Conservation (phyloP, 2,329 filamentous ascomycete genomes). For the Botrytis cinerea region DNA sequence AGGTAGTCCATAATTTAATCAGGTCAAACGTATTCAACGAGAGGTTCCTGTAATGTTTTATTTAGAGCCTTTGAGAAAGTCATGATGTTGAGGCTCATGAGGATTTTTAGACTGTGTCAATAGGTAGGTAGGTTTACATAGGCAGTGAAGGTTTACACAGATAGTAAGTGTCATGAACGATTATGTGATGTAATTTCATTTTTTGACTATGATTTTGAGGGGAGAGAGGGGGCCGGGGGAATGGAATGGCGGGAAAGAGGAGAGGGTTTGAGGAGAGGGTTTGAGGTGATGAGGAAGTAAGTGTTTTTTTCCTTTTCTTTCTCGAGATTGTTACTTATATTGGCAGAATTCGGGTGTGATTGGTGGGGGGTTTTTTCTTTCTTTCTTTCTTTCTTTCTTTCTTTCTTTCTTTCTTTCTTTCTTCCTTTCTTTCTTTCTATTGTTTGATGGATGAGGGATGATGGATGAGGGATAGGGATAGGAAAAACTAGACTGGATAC, state of each 20-base stretch:
- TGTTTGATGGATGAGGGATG: background rate
- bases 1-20: background rate
- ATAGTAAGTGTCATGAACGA: no score
- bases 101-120: background rate
- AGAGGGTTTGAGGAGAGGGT: no score
- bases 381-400: background rate
- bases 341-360: no score
- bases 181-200: background rate
- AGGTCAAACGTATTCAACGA: no score
- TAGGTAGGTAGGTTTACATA: background rate
- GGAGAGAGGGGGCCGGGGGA: no score
- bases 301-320: background rate
- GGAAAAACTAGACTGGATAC: background rate
- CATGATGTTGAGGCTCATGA: background rate
- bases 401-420: background rate
- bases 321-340: background rate
- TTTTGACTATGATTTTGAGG: background rate
- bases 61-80: background rate
- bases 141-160: no score
- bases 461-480: background rate
- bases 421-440: background rate
- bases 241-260: no score
- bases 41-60: background rate
- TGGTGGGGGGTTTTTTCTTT: no score
- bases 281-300: no score